Percentiles rank a stretch among this genome's conserved stretches.
Conservation (phyloP, 2,329 filamentous ascomycete genomes). For the Penicillium sp. region DNA sequence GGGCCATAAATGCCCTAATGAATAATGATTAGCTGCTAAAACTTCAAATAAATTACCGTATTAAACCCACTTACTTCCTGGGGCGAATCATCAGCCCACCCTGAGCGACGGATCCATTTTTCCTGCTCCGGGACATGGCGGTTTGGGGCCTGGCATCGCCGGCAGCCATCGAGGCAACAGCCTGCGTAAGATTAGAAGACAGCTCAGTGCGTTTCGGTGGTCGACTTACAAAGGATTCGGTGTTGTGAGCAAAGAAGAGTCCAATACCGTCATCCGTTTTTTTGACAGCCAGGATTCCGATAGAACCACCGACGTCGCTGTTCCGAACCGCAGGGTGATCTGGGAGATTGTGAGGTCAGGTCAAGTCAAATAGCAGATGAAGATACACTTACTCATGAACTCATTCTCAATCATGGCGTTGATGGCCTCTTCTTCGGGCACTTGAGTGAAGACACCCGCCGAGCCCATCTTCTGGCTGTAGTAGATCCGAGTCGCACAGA, state of each 20-base stretch:
- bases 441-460: conserved; percentile 59
- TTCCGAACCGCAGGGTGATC: conserved; percentile 74
- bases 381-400: conserved; percentile 64
- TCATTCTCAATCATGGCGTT: conserved; percentile 76
- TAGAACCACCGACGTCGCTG: conserved; percentile 77
- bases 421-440: conserved; percentile 74
- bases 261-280: conserved; percentile 71
- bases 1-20: neutral
- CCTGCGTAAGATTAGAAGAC: conserved; percentile 38
- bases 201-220: neutral
- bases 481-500: conserved; percentile 81
- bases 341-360: conserved; percentile 20
- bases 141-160: conserved; percentile 69
- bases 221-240: conserved; percentile 64
- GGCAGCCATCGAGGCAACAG: conserved; percentile 81
- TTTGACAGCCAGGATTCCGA: conserved; percentile 87
- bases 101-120: conserved; percentile 50
- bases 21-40: neutral
- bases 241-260: conserved; percentile 94
- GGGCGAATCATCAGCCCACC: conserved; percentile 36
- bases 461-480: conserved; percentile 58
- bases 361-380: neutral
- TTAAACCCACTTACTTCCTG: conserved; percentile 27
- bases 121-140: conserved; percentile 75
- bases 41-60: neutral